Conservation (phyloP, 2,329 filamentous ascomycete species). For the Volutella citrinella region DNA sequence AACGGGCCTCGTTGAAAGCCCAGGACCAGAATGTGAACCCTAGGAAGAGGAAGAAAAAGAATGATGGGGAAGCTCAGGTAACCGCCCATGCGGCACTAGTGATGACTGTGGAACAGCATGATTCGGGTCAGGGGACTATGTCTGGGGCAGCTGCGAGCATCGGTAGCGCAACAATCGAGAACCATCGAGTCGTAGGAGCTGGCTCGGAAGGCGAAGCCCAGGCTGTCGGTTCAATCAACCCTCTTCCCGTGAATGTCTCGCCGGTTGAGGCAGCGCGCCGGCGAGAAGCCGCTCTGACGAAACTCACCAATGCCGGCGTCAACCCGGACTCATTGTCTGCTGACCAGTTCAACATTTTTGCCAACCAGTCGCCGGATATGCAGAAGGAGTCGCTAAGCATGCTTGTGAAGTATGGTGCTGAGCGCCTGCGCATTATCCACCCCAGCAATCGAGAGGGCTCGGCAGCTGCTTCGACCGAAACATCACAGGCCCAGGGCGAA, state of each 20-base stretch:
- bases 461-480: constrained; percentile 22
- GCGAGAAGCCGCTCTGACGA: constrained; percentile 43
- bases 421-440: constrained; percentile 55
- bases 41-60: constrained; percentile 28
- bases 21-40: constrained; percentile 23
- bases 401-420: constrained; percentile 56
- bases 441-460: constrained; percentile 38
- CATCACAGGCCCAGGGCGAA: constrained; percentile 17
- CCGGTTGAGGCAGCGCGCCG: constrained; percentile 50
- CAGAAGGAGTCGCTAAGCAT: constrained; percentile 54
- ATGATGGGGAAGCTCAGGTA: constrained; percentile 16
- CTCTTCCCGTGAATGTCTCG: constrained; percentile 34
- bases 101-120: constrained; percentile 11
- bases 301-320: constrained; percentile 47
- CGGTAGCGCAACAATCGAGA: too few relatives aligned
- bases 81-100: constrained; percentile 1
- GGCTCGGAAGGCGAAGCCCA: too few relatives aligned
- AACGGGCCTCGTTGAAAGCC: constrained; percentile 17
- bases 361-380: constrained; percentile 55
- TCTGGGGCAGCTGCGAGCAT: too few relatives aligned
- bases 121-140: too few relatives aligned
- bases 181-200: too few relatives aligned
- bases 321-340: constrained; percentile 49
- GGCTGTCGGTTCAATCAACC: constrained; percentile 1
- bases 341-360: constrained; percentile 58